phyloP scores from a whole-genome alignment of 148 eudicot genomes.

The Diospyros lotus region DNA sequence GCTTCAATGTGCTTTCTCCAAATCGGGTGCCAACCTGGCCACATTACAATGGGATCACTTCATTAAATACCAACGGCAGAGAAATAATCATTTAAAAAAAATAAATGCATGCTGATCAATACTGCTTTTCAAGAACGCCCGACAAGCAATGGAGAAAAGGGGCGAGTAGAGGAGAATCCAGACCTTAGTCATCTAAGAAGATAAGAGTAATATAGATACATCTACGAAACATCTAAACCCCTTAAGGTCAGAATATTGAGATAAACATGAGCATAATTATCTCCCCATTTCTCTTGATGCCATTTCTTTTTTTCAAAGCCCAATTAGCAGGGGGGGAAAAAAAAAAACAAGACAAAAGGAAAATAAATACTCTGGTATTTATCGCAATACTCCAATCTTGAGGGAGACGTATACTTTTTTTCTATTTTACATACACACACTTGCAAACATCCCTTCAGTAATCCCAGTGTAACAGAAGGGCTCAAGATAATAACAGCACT shows the following conservation, averaged over 20 bases:
- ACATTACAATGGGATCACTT: constrained; percentile 6
- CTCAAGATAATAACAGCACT: not conserved
- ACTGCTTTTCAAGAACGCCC: not conserved
- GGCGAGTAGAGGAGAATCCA: not conserved
- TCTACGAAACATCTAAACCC: not conserved
- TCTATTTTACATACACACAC: not conserved
- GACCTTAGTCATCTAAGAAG: not conserved
- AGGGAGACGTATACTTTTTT: no score
- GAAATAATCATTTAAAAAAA: not conserved
- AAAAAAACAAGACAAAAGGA: no score
- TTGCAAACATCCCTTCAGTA: not conserved
- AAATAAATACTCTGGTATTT: no score
- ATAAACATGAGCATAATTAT: not conserved
- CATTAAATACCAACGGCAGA: not conserved
- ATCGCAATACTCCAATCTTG: no score
- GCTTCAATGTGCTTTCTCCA: constrained; percentile 86
- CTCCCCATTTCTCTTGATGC: not conserved
- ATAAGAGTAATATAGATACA: not conserved
- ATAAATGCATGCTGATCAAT: not conserved
- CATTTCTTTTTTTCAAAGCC: not conserved
- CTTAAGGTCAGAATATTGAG: not conserved
- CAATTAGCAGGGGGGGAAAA: no score
- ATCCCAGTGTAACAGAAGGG: not conserved
- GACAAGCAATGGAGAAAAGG: not conserved
- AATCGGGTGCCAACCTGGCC: constrained; percentile 93